These are phyloP conservation scores for Pseudocercospora musae DNA, from an alignment of 2,329 filamentous ascomycete species.

Conservation along the genomic window DNA sequence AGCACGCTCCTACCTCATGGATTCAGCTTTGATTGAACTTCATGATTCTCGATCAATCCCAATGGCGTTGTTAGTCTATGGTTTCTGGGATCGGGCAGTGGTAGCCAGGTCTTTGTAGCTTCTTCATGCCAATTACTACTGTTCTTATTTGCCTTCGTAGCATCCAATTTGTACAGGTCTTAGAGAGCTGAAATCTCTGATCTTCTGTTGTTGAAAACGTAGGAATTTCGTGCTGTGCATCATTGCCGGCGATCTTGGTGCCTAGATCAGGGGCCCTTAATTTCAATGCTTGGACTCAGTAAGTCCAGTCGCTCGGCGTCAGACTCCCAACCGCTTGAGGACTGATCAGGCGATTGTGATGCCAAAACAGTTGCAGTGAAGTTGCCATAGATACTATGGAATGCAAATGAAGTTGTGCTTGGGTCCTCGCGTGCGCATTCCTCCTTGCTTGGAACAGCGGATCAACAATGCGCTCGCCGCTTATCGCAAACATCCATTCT, in stretches of 20 bases:
- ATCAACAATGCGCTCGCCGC: neutral
- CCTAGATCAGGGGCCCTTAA: too few species aligned
- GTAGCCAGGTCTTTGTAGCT: neutral
- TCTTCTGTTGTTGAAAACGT: neutral
- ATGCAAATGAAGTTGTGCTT: neutral
- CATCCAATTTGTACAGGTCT: neutral
- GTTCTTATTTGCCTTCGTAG: too few species aligned
- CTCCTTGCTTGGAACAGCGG: neutral
- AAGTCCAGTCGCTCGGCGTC: neutral
- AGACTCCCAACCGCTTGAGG: neutral
- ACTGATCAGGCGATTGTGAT: neutral
- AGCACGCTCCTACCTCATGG: too few species aligned
- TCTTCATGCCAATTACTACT: neutral
- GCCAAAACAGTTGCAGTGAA: neutral
- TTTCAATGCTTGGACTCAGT: too few species aligned
- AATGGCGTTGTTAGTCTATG: neutral
- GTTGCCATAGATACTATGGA: neutral
- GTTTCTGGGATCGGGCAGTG: neutral
- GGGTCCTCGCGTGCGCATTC: neutral
- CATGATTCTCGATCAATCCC: neutral
- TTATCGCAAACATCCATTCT: slow-evolving; percentile 5
- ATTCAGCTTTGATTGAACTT: neutral
- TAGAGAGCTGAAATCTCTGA: neutral
- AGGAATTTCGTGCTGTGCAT: neutral
- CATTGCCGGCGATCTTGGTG: too few species aligned